These are phyloP conservation scores for Fomitopsis serialis DNA, from an alignment of 768 basidiomycete species.

Conservation along the genomic window DNA sequence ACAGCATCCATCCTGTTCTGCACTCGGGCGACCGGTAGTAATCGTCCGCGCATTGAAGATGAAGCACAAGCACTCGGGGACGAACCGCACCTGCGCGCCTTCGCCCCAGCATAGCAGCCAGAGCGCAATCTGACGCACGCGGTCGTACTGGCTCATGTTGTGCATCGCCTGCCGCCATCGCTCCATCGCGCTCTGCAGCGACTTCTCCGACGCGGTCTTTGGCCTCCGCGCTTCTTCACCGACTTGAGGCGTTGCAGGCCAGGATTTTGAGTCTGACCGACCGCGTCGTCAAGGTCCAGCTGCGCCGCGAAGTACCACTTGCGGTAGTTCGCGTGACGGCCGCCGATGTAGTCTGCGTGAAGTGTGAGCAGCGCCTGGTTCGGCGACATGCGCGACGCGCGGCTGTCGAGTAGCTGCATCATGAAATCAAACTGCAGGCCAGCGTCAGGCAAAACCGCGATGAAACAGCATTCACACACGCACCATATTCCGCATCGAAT, in stretches of 20 bases:
- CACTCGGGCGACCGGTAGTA: constrained; percentile 99
- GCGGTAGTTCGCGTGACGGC: constrained; percentile 96
- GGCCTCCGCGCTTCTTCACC: constrained; percentile 45
- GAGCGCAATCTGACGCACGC: constrained; percentile 91
- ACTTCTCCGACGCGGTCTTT: constrained; percentile 53
- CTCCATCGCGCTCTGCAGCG: constrained; percentile 78
- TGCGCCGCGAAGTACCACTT: constrained; percentile 99
- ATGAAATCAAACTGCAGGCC: constrained; percentile 81
- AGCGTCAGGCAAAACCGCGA: neutral
- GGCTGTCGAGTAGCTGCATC: constrained; percentile 95
- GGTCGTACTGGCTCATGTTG: constrained; percentile 97
- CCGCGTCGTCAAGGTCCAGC: constrained; percentile 95
- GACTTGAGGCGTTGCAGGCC: constrained; percentile 82
- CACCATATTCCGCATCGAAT: constrained; percentile 95
- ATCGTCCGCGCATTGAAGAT: constrained; percentile 99
- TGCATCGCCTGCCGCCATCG: constrained; percentile 98
- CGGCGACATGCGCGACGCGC: constrained; percentile 95
- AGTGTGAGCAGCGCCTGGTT: constrained; percentile 92
- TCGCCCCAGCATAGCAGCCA: constrained; percentile 98
- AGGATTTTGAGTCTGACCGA: constrained; percentile 88
- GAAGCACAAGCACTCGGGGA: constrained; percentile 96
- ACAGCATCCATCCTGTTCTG: constrained; percentile 89
- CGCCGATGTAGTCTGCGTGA: constrained; percentile 98
- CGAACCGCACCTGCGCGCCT: constrained; percentile 93
- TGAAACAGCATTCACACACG: constrained; percentile 8